Evolutionary conservation across 192 early-diverging fungal species (phyloP), one percentile per base, ranked within the genome.

Genomic region (Funneliformis mosseae): DNA sequence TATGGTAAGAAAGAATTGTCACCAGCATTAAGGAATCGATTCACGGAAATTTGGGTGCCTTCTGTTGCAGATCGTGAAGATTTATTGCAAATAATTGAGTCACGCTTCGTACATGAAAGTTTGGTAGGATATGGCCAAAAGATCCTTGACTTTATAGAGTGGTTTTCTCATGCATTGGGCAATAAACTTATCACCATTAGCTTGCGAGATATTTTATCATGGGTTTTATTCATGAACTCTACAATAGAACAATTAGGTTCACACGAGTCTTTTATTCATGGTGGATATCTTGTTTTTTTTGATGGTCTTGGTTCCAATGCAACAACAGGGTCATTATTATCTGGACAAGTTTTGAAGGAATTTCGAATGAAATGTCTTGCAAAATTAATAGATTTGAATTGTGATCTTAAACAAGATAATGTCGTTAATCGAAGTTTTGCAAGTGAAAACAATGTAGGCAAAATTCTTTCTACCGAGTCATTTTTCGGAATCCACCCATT

Each of bases 1-100:
- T 98, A 97, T 83, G 98, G 98, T 59, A 99, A 99, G 86, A 97
- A 97, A 81, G 98, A 99, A 83, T 90, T 99, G 18, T 96, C 95
- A 12, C 98, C 98, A 46, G 98, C 98, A 8, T 90, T 99, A 71
- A 91, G 98, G 50, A 99, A 99, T 85, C 92, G 98, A 69, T 99
- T 99, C 79, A 98, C 97, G 7, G 98, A 99, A 83, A 91, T 99
- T 27, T 99, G 98, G 98, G 96, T 97, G 3, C 95, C 96, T 7
- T 85, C 92, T n/a, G 92, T 97, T 4, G 88, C 89, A 0, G 94
- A 95, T 85, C 83, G 85, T 42, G 89, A 90, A 5, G 98, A 99
- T 83, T 81, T 97, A 59, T 74, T 82, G 18, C 83, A 88, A 59
- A 92, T 95, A 66, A 84, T 95, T n/a, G 80, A 80, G 46, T 84